These are phyloP conservation scores for Oenanthe javanica DNA, from an alignment of 140 eudicot genomes.

Conservation along the genomic window DNA sequence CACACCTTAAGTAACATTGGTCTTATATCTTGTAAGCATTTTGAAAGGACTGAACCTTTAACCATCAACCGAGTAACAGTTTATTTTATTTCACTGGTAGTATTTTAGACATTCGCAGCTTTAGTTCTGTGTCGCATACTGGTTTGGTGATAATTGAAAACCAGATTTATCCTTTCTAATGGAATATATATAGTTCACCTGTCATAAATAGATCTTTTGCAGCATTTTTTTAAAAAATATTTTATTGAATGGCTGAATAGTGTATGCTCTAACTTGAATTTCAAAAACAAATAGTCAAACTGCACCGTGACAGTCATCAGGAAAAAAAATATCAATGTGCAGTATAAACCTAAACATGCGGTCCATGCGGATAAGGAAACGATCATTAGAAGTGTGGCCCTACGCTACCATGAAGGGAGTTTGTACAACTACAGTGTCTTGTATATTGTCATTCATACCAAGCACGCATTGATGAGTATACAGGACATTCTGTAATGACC, in stretches of 20 bases:
- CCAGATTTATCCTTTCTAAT: neutral
- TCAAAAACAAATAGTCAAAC: neutral
- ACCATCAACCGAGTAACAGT: neutral
- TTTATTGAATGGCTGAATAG: neutral
- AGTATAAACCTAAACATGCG: neutral
- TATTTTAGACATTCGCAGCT: neutral
- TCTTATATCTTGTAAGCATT: neutral
- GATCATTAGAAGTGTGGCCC: neutral
- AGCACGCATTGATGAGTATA: neutral
- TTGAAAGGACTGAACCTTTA: neutral
- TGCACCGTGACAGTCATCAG: neutral
- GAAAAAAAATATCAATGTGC: neutral
- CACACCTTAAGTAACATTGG: neutral
- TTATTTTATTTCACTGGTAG: neutral
- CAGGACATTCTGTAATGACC: neutral
- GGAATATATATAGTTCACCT: neutral
- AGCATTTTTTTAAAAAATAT: neutral
- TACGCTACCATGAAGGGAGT: neutral
- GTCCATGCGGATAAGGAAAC: neutral
- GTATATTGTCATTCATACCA: neutral
- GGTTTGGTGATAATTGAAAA: neutral
- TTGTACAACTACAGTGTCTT: neutral
- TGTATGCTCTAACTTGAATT: neutral
- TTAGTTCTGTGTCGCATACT: neutral
- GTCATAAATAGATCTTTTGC: neutral